These are phyloP conservation scores for Tolypocladium album DNA, from an alignment of 2,329 filamentous ascomycete genomes.

Conservation along the genomic window DNA sequence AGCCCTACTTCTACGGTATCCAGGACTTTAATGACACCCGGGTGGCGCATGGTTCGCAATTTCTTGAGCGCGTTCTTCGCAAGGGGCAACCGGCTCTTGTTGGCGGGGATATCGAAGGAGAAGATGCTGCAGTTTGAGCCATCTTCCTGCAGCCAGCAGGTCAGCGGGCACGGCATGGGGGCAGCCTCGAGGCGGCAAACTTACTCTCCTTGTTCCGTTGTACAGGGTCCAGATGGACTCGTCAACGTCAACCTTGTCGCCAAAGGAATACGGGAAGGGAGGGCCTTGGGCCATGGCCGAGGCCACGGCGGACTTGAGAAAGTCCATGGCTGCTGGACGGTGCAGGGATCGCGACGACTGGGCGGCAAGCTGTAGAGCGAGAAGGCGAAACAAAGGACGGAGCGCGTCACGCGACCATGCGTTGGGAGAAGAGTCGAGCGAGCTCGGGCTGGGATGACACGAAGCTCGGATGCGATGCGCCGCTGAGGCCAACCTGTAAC, in stretches of 20 bases:
- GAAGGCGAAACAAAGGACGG: not conserved
- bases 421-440: not conserved
- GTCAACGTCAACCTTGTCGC: conserved; percentile 84
- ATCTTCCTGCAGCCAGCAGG: conserved; percentile 57
- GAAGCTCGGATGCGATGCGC: not conserved
- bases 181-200: conserved; percentile 9
- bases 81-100: conserved; percentile 71
- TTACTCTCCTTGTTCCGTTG: conserved; percentile 84
- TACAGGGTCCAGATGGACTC: conserved; percentile 94
- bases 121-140: conserved; percentile 93
- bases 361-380: not conserved
- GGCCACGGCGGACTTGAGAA: conserved; percentile 92
- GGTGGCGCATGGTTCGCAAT: conserved; percentile 83
- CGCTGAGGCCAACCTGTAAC: not conserved
- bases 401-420: not conserved
- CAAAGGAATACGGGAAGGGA: conserved; percentile 85
- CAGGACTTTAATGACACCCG: conserved; percentile 85
- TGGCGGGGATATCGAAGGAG: conserved; percentile 78
- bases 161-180: not conserved
- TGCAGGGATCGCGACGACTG: not conserved
- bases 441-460: not conserved
- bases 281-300: conserved; percentile 94
- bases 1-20: conserved; percentile 78
- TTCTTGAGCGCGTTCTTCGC: conserved; percentile 93
- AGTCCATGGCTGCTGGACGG: conserved; percentile 59